Evolutionary conservation across 2,329 filamentous ascomycete species (phyloP).

Genomic region (Aspergillus novoparasiticus): DNA sequence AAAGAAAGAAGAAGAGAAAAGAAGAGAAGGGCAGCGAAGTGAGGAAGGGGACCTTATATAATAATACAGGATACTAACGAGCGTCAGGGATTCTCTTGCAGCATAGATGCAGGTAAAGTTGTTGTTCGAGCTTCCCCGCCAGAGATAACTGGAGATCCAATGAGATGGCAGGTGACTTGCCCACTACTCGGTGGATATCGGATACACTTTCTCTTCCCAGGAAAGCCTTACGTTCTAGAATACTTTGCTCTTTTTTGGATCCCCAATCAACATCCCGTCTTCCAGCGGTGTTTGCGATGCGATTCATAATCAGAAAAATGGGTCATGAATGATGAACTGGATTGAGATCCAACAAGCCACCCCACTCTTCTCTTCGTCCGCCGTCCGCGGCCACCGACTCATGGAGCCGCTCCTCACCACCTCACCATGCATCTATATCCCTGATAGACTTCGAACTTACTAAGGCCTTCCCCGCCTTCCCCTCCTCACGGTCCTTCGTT

Average conservation of each 20-base stretch:
- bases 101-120: neutral
- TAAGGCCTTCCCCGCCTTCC: neutral
- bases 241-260: neutral
- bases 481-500: neutral
- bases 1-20: neutral
- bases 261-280: neutral
- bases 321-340: neutral
- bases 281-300: neutral
- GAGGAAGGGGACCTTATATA: neutral
- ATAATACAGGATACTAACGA: neutral
- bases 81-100: neutral
- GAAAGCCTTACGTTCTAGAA: constrained; percentile 3
- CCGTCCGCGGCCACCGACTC: neutral
- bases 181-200: constrained; percentile 21
- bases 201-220: constrained; percentile 38
- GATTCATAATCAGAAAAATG: neutral
- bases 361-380: neutral
- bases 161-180: constrained; percentile 5
- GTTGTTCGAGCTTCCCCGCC: constrained; percentile 12
- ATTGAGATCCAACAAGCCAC: neutral
- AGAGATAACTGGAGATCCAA: constrained; percentile 24
- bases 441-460: neutral
- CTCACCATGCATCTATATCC: neutral
- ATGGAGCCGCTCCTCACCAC: neutral
- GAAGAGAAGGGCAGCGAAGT: constrained; percentile 6